Evolutionary conservation across 768 basidiomycete species (phyloP), one percentile per base, ranked within the genome.

Genomic region (Amyloporia xantha): DNA sequence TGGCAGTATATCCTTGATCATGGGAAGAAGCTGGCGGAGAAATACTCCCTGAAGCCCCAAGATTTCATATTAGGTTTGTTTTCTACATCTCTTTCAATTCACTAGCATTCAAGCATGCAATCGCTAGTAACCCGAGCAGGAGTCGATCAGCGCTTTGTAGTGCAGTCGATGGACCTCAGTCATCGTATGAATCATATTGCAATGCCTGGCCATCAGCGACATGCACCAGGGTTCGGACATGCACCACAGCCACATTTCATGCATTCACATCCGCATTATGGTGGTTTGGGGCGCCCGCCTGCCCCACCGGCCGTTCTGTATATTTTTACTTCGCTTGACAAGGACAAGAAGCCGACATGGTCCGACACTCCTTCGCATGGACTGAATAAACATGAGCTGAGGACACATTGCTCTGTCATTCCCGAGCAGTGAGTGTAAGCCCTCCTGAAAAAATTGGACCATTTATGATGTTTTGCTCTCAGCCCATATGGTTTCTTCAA

Each of bases 21-120:
- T 11, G 71, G 64, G 1, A 58, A 56, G n/a, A 51, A 43, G 10
- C 48, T 74, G 11, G 70, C 69, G 0, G 48, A 54, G 13, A 51
- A 62, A 25, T 59, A 65, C 47, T 54, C 57, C n/a, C 59, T 74
- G n/a, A 52, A 59, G 50, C 71, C 73, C 0, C 67, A 73, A 51
- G 65, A 75, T 5, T 44, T 76, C 2, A 65, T 74, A 25, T 63
- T 76, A 11, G 64, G 74, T 76, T 10, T n/a, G 68, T 52, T 25
- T 47, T 10, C n/a, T n/a, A n/a, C n/a, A 19, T 23, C 9, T 13
- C 33, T 25, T 30, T 13, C n/a, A n/a, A n/a, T n/a, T n/a, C n/a
- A n/a, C n/a, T n/a, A n/a, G n/a, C n/a, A n/a, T n/a, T n/a, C n/a
- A n/a, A n/a, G n/a, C n/a, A n/a, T n/a, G n/a, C n/a, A n/a, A n/a